A percentile compares a stretch with the other conserved stretches of the same genome.
These are phyloP conservation scores for Phlyctochytrium bullatum DNA, from an alignment of 192 early-diverging fungal species.

Conservation along the genomic window DNA sequence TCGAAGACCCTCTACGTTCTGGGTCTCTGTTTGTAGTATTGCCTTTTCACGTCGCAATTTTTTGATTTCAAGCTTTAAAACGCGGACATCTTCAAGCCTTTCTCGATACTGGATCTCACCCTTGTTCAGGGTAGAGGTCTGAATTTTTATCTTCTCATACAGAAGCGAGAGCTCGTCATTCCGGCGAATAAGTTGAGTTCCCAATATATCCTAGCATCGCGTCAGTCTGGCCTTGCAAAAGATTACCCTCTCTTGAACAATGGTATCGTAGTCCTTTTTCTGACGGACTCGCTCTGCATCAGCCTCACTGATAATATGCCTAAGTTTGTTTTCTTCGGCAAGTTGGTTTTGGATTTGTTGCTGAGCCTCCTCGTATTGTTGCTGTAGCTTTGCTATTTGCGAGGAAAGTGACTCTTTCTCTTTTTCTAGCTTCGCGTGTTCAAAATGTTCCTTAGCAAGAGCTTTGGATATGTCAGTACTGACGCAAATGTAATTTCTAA, in stretches of 20 bases:
- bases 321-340: conserved; percentile 56
- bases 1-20: conserved; percentile 52
- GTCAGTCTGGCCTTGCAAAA: not conserved
- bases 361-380: conserved; percentile 47
- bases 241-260: conserved; percentile 54
- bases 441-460: conserved; percentile 58
- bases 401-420: conserved; percentile 54
- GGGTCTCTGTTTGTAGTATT: conserved; percentile 57
- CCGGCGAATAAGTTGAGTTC: conserved; percentile 55
- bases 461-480: conserved; percentile 31
- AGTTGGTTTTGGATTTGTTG: conserved; percentile 55
- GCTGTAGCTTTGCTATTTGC: conserved; percentile 55
- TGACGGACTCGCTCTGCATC: conserved; percentile 51
- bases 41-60: conserved; percentile 56
- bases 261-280: conserved; percentile 58
- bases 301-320: conserved; percentile 54
- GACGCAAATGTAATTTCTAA: conserved; percentile 12
- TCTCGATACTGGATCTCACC: conserved; percentile 64
- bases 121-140: conserved; percentile 59
- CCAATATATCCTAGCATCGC: conserved; percentile 50
- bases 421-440: conserved; percentile 59
- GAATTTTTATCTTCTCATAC: conserved; percentile 65
- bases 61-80: conserved; percentile 61
- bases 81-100: conserved; percentile 61
- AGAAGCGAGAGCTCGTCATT: conserved; percentile 61